Percentiles rank a stretch among this genome's conserved stretches.
These are phyloP conservation scores for Sugiyamaella sp. DNA, from an alignment of 1,139 yeast genomes.

Conservation along the genomic window DNA sequence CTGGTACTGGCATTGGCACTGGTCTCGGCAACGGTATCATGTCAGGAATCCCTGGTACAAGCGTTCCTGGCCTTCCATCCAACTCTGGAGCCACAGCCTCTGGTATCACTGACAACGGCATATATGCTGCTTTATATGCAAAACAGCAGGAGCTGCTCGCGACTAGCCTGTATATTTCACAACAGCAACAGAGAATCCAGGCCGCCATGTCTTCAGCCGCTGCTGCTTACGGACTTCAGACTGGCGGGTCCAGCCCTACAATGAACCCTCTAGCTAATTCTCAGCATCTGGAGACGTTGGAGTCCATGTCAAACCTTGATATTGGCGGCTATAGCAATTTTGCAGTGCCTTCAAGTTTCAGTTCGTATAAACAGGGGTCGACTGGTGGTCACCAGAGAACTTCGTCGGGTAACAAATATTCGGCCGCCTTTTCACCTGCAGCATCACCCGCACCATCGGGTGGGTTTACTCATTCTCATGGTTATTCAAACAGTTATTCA, in stretches of 20 bases:
- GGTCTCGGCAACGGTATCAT: not conserved
- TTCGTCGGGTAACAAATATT: constrained; percentile 8
- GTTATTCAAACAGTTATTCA: constrained; percentile 16
- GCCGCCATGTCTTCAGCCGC: constrained; percentile 39
- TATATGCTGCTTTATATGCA: constrained; percentile 41
- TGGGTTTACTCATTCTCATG: constrained; percentile 13
- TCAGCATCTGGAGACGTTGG: constrained; percentile 3
- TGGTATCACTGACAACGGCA: constrained; percentile 36
- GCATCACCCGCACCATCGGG: constrained; percentile 12
- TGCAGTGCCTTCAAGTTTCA: not conserved
- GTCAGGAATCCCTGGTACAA: constrained; percentile 10
- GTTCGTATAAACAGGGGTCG: not conserved
- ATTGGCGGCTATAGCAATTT: constrained; percentile 10
- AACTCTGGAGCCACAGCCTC: too few species aligned
- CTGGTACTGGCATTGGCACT: not conserved
- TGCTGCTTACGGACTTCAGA: constrained; percentile 17
- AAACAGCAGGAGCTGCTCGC: constrained; percentile 46
- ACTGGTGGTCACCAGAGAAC: constrained; percentile 9
- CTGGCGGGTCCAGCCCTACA: constrained; percentile 7
- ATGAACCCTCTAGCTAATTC: constrained; percentile 4
- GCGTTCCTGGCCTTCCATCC: not conserved
- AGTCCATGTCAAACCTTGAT: constrained; percentile 11
- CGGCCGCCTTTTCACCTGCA: constrained; percentile 12
- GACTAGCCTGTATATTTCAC: constrained; percentile 40
- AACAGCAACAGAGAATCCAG: constrained; percentile 43